phyloP scores from a whole-genome alignment of 73 alveolate genomes.

The Diophrys sp. region DNA sequence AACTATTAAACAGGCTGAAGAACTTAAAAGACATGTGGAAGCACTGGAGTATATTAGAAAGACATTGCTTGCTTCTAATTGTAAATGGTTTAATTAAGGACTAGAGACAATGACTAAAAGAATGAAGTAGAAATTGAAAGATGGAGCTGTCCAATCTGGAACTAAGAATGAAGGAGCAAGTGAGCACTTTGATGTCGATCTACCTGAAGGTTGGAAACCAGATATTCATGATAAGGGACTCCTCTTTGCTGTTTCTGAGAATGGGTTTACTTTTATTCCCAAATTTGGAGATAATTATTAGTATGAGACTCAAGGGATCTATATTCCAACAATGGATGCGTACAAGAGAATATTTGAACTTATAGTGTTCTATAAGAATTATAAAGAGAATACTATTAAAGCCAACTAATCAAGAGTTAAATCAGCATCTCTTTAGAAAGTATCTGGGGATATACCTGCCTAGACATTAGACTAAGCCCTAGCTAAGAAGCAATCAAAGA shows the following conservation, averaged over 20 bases:
- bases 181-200: conserved; percentile 32
- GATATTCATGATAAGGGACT: conserved; percentile 76
- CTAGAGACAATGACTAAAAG: conserved; percentile 46
- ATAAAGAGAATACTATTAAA: no score
- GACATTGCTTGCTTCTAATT: conserved; percentile 67
- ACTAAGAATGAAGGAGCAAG: not conserved
- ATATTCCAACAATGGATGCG: conserved; percentile 60
- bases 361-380: conserved; percentile 73
- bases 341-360: conserved; percentile 72
- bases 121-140: conserved; percentile 7
- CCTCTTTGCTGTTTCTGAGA: conserved; percentile 67
- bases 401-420: no score
- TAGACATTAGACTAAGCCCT: no score
- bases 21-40: conserved; percentile 74
- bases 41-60: conserved; percentile 88
- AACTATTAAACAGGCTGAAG: not conserved
- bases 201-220: conserved; percentile 64
- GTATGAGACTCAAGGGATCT: conserved; percentile 62
- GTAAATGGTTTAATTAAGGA: conserved; percentile 72
- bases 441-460: no score
- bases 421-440: no score
- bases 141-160: not conserved
- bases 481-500: conserved; percentile 50
- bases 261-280: conserved; percentile 77
- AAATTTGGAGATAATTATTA: conserved; percentile 42